A percentile compares a stretch with the other conserved stretches of the same genome.
phyloP scores from a whole-genome alignment of 495 filamentous ascomycete genomes.

The Penicillium maclennaniae region DNA sequence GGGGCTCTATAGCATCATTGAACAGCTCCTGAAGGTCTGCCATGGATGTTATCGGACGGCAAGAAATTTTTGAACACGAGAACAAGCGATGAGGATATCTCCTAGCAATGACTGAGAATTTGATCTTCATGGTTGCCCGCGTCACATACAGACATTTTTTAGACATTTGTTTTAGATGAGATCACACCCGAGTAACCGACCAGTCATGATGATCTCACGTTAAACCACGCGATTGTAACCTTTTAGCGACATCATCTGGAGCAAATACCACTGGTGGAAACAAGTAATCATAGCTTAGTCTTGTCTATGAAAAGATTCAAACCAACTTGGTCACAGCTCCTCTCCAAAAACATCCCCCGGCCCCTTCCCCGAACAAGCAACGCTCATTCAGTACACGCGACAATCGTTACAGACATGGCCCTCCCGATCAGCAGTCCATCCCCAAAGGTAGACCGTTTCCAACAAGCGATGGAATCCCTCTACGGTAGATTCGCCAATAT shows the following conservation, averaged over 20 bases:
- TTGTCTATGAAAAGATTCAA: neutral
- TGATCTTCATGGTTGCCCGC: no score
- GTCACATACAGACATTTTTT: conserved; percentile 1
- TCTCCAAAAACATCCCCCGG: neutral
- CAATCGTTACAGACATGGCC: conserved; percentile 19
- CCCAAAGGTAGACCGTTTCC: conserved; percentile 33
- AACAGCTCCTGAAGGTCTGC: conserved; percentile 33
- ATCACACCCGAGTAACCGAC: conserved; percentile 20
- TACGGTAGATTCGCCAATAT: conserved; percentile 37
- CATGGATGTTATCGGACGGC: conserved; percentile 17
- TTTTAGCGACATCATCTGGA: neutral
- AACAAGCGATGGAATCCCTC: conserved; percentile 36
- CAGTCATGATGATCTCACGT: conserved; percentile 35
- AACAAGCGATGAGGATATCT: neutral
- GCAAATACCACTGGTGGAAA: neutral
- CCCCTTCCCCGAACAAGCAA: neutral
- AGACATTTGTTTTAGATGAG: conserved; percentile 23
- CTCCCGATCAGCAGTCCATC: conserved; percentile 22
- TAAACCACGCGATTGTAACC: conserved; percentile 3
- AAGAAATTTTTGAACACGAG: neutral
- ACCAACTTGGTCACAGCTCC: neutral
- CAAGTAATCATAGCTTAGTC: neutral
- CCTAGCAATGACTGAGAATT: neutral
- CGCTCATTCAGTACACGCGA: neutral
- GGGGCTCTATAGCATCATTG: conserved; percentile 33